Evolutionary conservation across 2,329 filamentous ascomycete species (phyloP), one percentile per base, ranked within the genome.

Genomic region (Geosmithia flava): DNA sequence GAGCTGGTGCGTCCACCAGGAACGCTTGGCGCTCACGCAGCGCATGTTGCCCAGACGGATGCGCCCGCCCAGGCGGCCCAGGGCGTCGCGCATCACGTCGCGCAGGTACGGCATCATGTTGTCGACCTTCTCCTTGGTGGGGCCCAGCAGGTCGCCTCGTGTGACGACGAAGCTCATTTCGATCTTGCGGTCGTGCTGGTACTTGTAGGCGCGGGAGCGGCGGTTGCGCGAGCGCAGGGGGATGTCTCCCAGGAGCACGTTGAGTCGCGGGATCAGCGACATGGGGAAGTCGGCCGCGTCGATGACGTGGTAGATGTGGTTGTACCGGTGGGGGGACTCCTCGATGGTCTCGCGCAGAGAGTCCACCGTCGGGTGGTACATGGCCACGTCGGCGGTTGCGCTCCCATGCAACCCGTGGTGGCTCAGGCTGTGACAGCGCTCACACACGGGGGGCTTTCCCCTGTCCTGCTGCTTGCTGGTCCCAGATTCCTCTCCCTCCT

Each of bases 201-300:
- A 95, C 53, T 79, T 80, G 47, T 71, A 74, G 7, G 74, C 69
- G 48, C 80, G 80, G 1, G 88, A 82, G 46, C 91, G 80, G 46
- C 91, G 80, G 59, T 96, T 97, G 52, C 78, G 78, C 1, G 86
- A 85, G 49, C 91, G 82, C 47, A 93, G 71, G 7, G 83, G 81
- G 51, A 87, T 82, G 10, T 89, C 70, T 33, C 81, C 72, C 1
- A 96, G 71, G 1, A 87, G 70, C 7, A 77, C 70, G 51, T 85
- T 78, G 10, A 98, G 76, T 43, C 81, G 79, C 1, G 88, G 87
- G 3, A 97, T 73, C 15, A 98, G 68, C 2, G 93, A 96, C 78
- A 98, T 86, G 19, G 93, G 93, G 54, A 98, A 97, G 64, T 98
- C 93, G 51, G 90, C 93, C 2, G 93, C 91, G 59, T 98, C 93